Conservation (phyloP, 176 grass and related monocot genomes). For the Carex cristatella region DNA sequence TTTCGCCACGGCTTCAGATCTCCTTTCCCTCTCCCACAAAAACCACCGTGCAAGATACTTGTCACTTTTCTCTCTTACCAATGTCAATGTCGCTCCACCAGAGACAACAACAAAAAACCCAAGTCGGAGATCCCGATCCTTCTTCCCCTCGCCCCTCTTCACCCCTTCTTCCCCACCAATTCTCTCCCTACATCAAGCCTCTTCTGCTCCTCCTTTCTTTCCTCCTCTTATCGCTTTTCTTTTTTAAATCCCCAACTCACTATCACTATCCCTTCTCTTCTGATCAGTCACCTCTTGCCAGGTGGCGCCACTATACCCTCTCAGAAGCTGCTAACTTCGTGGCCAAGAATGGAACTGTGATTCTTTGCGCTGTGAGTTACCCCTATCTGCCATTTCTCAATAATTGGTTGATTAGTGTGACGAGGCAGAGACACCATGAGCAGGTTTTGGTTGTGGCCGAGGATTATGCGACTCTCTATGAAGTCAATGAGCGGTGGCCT, state of each 20-base stretch:
- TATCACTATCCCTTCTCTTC: neutral
- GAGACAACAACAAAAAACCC: slow-evolving; percentile 56
- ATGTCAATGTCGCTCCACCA: slow-evolving; percentile 55
- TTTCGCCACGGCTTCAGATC: neutral
- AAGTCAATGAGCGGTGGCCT: slow-evolving; percentile 75
- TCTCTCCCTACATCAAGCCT: slow-evolving; percentile 54
- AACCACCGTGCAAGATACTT: neutral
- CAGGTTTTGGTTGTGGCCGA: slow-evolving; percentile 91
- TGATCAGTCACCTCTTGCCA: slow-evolving; percentile 10
- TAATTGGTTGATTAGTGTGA: slow-evolving; percentile 94
- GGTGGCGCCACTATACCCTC: slow-evolving; percentile 69
- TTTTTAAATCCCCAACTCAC: slow-evolving; percentile 32
- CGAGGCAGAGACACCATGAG: slow-evolving; percentile 51
- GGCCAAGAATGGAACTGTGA: slow-evolving; percentile 64
- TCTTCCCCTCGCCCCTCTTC: slow-evolving; percentile 24
- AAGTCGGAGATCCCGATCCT: slow-evolving; percentile 24
- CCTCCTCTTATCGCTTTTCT: slow-evolving; percentile 44
- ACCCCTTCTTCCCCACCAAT: slow-evolving; percentile 34
- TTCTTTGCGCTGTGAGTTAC: slow-evolving; percentile 69
- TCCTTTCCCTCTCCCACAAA: neutral
- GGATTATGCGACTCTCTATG: slow-evolving; percentile 84
- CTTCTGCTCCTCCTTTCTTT: slow-evolving; percentile 32
- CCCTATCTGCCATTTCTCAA: slow-evolving; percentile 90
- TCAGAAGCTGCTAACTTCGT: slow-evolving; percentile 61
- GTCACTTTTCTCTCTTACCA: neutral